phyloP scores from a whole-genome alignment of 805 yeast genomes.

The Pichia nakasei region DNA sequence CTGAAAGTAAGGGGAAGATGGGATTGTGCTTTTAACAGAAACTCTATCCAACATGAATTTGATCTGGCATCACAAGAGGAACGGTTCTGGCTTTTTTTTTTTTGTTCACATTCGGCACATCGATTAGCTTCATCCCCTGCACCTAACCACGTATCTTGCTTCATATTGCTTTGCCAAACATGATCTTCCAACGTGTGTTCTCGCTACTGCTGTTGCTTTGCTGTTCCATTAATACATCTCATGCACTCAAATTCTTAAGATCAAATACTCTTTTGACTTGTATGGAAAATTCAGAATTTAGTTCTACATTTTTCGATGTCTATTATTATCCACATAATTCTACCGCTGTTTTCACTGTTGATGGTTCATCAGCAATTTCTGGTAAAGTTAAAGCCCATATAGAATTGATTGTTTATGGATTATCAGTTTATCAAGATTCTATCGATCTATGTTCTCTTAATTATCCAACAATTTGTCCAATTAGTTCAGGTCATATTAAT shows the following conservation, averaged over 20 bases:
- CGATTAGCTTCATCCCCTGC: no score
- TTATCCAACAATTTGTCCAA: conserved; percentile 63
- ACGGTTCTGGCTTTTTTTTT: no score
- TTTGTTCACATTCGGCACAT: no score
- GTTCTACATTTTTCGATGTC: conserved; percentile 79
- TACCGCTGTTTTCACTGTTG: conserved; percentile 56
- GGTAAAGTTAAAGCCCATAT: conserved; percentile 61
- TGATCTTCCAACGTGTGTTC: neutral
- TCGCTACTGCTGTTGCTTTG: neutral
- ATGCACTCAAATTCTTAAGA: conserved; percentile 17
- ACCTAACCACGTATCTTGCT: no score
- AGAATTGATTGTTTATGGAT: conserved; percentile 71
- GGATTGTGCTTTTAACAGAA: no score
- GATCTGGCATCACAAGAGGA: no score
- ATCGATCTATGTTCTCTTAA: conserved; percentile 58
- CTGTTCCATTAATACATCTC: neutral
- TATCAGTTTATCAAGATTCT: conserved; percentile 46
- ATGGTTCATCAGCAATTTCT: conserved; percentile 71
- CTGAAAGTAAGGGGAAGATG: no score
- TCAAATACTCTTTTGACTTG: conserved; percentile 74
- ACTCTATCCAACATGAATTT: no score
- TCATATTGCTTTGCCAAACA: neutral
- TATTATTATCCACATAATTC: conserved; percentile 56
- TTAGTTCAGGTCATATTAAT: conserved; percentile 80
- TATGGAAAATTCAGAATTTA: conserved; percentile 80